Evolutionary conservation across 768 basidiomycete genomes (phyloP).

Genomic region (Boletus patriciae): DNA sequence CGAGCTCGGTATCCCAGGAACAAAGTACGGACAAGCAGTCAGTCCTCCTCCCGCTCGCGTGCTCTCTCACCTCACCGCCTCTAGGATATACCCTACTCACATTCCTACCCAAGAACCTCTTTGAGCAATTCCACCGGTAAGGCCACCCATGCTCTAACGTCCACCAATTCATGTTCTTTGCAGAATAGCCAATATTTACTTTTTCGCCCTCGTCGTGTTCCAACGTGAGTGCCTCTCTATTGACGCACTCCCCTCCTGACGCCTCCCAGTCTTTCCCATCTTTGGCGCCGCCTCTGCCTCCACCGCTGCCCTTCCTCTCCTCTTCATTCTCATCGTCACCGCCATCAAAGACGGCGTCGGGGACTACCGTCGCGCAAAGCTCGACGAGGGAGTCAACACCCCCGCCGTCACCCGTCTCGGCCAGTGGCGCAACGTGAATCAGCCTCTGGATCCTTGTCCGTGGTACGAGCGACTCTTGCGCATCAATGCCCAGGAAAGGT

Average conservation of each 20-base stretch:
- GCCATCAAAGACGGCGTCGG: slow-evolving; percentile 96
- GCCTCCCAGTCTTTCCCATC: slow-evolving; percentile 70
- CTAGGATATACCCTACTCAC: slow-evolving; percentile 88
- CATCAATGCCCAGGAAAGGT: slow-evolving; percentile 67
- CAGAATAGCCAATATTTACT: slow-evolving; percentile 91
- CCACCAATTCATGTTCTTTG: not conserved
- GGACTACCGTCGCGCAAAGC: slow-evolving; percentile 84
- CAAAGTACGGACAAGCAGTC: slow-evolving; percentile 93
- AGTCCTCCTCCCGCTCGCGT: slow-evolving; percentile 32
- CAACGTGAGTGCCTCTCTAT: slow-evolving; percentile 51
- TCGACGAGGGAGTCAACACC: slow-evolving; percentile 95
- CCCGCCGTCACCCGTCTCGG: slow-evolving; percentile 88
- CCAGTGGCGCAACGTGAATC: slow-evolving; percentile 90
- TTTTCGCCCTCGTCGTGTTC: slow-evolving; percentile 76
- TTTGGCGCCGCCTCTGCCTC: slow-evolving; percentile 87
- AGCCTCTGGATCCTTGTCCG: slow-evolving; percentile 69
- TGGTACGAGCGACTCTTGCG: slow-evolving; percentile 77
- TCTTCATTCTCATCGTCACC: slow-evolving; percentile 85
- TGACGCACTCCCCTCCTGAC: slow-evolving; percentile 10
- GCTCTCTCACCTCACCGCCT: not conserved
- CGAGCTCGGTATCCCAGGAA: slow-evolving; percentile 84
- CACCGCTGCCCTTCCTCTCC: slow-evolving; percentile 79
- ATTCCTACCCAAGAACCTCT: slow-evolving; percentile 92
- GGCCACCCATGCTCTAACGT: slow-evolving; percentile 16
- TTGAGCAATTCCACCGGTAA: slow-evolving; percentile 90